Conservation (phyloP, 495 filamentous ascomycete genomes). For the Cryomyces antarcticus region DNA sequence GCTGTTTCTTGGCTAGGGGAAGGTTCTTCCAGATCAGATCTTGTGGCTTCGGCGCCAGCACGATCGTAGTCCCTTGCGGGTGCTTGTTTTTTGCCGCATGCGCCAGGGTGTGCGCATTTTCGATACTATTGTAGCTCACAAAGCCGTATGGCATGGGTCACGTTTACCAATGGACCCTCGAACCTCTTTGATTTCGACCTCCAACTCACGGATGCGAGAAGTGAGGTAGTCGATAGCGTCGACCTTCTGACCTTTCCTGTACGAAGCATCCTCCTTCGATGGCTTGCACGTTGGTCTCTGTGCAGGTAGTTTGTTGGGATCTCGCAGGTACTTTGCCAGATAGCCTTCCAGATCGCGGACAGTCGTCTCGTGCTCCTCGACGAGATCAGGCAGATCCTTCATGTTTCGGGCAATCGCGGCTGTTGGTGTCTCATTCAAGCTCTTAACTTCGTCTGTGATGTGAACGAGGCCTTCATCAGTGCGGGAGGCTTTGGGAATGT, state of each 20-base stretch:
- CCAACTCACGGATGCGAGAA: conserved; percentile 60
- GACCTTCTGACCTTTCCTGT: conserved; percentile 45
- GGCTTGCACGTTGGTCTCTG: conserved; percentile 62
- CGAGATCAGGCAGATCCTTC: conserved; percentile 63
- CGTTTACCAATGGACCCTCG: conserved; percentile 66
- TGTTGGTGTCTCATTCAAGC: conserved; percentile 53
- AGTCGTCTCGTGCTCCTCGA: conserved; percentile 61
- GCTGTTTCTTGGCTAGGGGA: conserved; percentile 38
- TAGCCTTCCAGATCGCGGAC: conserved; percentile 68
- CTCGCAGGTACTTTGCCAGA: conserved; percentile 73
- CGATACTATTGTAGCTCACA: conserved; percentile 74
- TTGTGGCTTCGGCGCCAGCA: conserved; percentile 64
- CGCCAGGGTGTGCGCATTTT: conserved; percentile 73
- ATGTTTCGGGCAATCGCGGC: conserved; percentile 80
- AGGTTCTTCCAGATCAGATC: conserved; percentile 97
- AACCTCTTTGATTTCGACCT: conserved; percentile 65
- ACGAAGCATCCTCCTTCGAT: conserved; percentile 46
- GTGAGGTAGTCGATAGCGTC: conserved; percentile 92
- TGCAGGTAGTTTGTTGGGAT: conserved; percentile 60
- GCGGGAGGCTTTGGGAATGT: conserved; percentile 52
- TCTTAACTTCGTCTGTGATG: conserved; percentile 54
- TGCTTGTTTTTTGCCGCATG: conserved; percentile 61
- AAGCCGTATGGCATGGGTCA: conserved; percentile 84
- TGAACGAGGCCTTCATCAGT: conserved; percentile 73
- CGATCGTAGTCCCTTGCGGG: conserved; percentile 57